Evolutionary conservation across 1,284 basidiomycete species (phyloP), one percentile per base, ranked within the genome.

Genomic region (Lignosus rhinocerotis): DNA sequence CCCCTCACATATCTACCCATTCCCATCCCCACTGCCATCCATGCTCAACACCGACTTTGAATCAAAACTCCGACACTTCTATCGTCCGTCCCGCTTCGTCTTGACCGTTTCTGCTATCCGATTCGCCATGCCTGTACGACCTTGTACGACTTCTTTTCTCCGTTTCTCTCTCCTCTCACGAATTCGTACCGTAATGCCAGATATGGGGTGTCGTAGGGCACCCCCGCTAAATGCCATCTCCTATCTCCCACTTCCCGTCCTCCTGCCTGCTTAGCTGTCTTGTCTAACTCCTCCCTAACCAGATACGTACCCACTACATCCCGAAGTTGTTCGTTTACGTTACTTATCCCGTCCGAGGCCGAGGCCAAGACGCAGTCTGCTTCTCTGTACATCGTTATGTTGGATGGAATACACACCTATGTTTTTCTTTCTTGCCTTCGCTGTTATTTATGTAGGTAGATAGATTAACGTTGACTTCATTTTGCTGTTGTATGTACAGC

Each of bases 171-270:
- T 16, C 19, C 41, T 19, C 19, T 19, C 41, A 48, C 49, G 32
- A 63, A 61, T 38, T 51, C 43, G 12, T 53, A 58, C 55, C 55
- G 17, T 60, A 61, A 56, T 41, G 49, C 52, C 51, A 48, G 38
- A 33, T 36, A 58, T 54, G 64, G 66, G 64, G 52, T 65, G 70
- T 65, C 67, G 62, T 59, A 68, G 69, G 70, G 68, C 68, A 67
- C 56, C 53, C 60, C 60, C 64, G 31, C 41, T 53, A 53, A 44
- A 49, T 41, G 10, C 34, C 17, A 21, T 43, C 53, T 42, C 51
- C 41, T 12, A 12, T 49, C 36, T 34, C 4, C 47, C 16, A 21
- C 46, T 16, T 41, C 32, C 17, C 32, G 4, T n/a, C 9, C 33
- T 12, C 36, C 48, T 32, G 36, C 36, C 3, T 25, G 32, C n/a